These are phyloP conservation scores for Chytriomyces hyalinus DNA, from an alignment of 192 early-diverging fungal species.

Conservation along the genomic window DNA sequence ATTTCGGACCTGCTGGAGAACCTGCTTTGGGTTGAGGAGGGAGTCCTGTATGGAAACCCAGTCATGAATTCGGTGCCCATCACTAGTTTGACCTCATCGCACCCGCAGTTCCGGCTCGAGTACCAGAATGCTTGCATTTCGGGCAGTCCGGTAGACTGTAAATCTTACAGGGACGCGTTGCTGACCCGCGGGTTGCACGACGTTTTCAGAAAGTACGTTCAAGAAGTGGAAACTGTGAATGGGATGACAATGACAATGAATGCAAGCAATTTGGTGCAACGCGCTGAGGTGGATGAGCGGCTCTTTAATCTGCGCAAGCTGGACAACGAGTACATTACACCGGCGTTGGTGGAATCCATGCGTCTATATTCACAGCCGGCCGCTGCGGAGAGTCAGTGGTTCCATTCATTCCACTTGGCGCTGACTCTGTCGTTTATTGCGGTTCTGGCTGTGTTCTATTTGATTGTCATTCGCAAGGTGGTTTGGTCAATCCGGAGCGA, in stretches of 20 bases:
- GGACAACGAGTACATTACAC: constrained; percentile 29
- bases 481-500: constrained; percentile 33
- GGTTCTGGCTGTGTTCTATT: constrained; percentile 20
- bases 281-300: neutral
- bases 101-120: constrained; percentile 6
- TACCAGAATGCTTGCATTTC: constrained; percentile 35
- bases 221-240: neutral
- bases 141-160: constrained; percentile 35
- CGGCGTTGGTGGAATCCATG: constrained; percentile 17
- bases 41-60: constrained; percentile 19
- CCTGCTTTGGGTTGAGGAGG: constrained; percentile 6
- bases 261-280: neutral
- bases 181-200: constrained; percentile 40
- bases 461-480: constrained; percentile 37
- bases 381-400: constrained; percentile 15
- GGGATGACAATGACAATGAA: neutral
- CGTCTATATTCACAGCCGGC: neutral
- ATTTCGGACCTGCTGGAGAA: neutral
- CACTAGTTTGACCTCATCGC: neutral
- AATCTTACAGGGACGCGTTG: constrained; percentile 31
- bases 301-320: constrained; percentile 21
- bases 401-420: constrained; percentile 39
- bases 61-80: neutral
- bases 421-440: constrained; percentile 35
- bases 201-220: constrained; percentile 22